Conservation (phyloP, 2,329 filamentous ascomycete species). For the Trichoderma gracile region DNA sequence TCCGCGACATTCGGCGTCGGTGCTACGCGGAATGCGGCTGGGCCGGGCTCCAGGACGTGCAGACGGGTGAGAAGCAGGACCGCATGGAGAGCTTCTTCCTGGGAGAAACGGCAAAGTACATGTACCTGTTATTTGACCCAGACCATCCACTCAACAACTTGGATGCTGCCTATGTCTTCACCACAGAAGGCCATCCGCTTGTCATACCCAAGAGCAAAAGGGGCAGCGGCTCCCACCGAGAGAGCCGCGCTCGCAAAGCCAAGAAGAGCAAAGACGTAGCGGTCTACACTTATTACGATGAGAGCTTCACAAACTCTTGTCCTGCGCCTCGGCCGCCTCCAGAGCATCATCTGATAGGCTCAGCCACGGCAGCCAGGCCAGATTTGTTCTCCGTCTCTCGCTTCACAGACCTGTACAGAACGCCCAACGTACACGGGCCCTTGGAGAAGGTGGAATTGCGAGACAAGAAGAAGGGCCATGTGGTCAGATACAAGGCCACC, state of each 20-base stretch:
- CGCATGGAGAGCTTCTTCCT: constrained; percentile 99
- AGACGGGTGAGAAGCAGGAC: constrained; percentile 82
- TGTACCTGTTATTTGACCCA: constrained; percentile 86
- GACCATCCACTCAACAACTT: constrained; percentile 84
- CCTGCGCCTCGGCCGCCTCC: constrained; percentile 60
- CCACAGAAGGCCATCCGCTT: constrained; percentile 91
- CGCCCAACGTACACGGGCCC: constrained; percentile 62
- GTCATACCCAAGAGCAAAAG: constrained; percentile 63
- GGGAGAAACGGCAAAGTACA: constrained; percentile 93
- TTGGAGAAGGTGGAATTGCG: constrained; percentile 43
- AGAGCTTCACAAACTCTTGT: constrained; percentile 62
- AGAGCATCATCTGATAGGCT: constrained; percentile 68
- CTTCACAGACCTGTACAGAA: constrained; percentile 77
- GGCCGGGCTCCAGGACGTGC: constrained; percentile 83
- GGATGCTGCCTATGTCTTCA: constrained; percentile 88
- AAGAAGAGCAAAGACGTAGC: constrained; percentile 26
- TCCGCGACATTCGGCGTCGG: constrained; percentile 81
- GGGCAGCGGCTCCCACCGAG: not conserved
- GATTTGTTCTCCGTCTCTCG: constrained; percentile 90
- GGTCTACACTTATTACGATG: constrained; percentile 43
- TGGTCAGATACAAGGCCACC: constrained; percentile 49
- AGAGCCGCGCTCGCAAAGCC: constrained; percentile 4
- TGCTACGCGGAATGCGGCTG: constrained; percentile 93
- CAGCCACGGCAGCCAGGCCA: constrained; percentile 72
- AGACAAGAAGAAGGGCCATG: constrained; percentile 49